Conservation (phyloP, 768 basidiomycete genomes). For the Royoungia palumana region DNA sequence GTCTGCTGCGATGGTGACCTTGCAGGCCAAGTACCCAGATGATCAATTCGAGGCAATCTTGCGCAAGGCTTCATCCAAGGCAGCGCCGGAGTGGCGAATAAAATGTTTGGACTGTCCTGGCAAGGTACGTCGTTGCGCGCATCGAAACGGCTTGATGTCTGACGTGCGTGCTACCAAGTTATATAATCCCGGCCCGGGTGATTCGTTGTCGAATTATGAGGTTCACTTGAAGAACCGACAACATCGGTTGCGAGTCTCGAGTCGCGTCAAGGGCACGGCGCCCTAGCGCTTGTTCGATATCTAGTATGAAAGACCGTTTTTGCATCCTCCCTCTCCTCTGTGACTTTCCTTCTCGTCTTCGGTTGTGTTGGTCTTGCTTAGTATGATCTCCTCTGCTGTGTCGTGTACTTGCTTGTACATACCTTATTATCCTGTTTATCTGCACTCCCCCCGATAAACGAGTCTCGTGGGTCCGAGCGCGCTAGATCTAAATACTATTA, state of each 20-base stretch:
- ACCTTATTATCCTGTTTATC: slow-evolving; percentile 37
- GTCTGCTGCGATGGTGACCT: slow-evolving; percentile 55
- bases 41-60: slow-evolving; percentile 81
- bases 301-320: slow-evolving; percentile 13
- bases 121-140: slow-evolving; percentile 50
- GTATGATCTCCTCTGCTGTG: slow-evolving; percentile 9
- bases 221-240: slow-evolving; percentile 86
- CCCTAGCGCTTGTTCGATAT: slow-evolving; percentile 18
- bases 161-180: slow-evolving; percentile 42
- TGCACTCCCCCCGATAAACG: slow-evolving; percentile 1
- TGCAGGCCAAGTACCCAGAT: slow-evolving; percentile 72
- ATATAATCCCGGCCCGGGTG: slow-evolving; percentile 87
- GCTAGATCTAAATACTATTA: too few species aligned
- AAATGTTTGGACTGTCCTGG: slow-evolving; percentile 92
- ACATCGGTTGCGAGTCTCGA: slow-evolving; percentile 72
- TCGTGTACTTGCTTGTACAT: slow-evolving; percentile 33
- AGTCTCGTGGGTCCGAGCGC: too few species aligned
- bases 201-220: slow-evolving; percentile 86
- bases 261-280: slow-evolving; percentile 36
- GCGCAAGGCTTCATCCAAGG: slow-evolving; percentile 51
- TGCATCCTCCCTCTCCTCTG: background rate
- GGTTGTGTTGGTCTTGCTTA: slow-evolving; percentile 22
- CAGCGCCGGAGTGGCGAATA: slow-evolving; percentile 82
- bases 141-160: background rate
- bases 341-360: background rate